Conservation (phyloP, 2,329 filamentous ascomycete genomes). For the Ascosphaera acerosa region DNA sequence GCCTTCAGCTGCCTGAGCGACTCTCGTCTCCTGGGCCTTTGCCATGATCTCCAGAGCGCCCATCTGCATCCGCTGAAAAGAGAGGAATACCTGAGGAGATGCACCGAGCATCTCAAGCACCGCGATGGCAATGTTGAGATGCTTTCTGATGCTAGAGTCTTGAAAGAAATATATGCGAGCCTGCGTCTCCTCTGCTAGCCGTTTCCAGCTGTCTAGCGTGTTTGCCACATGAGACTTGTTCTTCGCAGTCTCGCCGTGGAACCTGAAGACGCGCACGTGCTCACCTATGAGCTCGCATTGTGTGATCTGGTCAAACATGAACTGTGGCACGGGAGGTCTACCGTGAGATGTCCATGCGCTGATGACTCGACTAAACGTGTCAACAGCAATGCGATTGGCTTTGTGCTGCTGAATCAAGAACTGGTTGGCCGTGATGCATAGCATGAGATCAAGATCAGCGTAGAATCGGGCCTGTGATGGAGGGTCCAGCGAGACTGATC, state of each 20-base stretch:
- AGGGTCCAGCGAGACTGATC: constrained; percentile 17
- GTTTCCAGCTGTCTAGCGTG: constrained; percentile 25
- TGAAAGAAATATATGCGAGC: constrained; percentile 26
- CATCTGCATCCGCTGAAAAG: constrained; percentile 16
- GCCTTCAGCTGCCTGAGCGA: constrained; percentile 3
- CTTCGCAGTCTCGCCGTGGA: constrained; percentile 19
- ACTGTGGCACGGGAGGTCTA: constrained; percentile 24
- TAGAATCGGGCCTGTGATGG: constrained; percentile 20
- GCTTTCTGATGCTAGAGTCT: constrained; percentile 24
- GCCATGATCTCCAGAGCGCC: constrained; percentile 13
- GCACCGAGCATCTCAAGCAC: constrained; percentile 26
- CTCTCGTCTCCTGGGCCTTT: constrained; percentile 9
- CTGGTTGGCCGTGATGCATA: constrained; percentile 19
- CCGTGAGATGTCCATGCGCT: constrained; percentile 22
- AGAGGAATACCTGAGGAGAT: constrained; percentile 13
- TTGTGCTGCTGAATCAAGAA: constrained; percentile 21
- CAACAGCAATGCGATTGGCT: constrained; percentile 14
- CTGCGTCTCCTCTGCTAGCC: constrained; percentile 21
- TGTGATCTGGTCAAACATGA: constrained; percentile 26
- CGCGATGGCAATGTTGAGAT: constrained; percentile 23
- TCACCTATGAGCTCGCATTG: constrained; percentile 23
- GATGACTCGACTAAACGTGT: constrained; percentile 16
- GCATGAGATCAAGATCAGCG: constrained; percentile 21
- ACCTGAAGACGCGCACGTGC: constrained; percentile 22
- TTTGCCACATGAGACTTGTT: constrained; percentile 19